These are phyloP conservation scores for Amanita molliuscula DNA, from an alignment of 768 basidiomycete species.

Conservation along the genomic window DNA sequence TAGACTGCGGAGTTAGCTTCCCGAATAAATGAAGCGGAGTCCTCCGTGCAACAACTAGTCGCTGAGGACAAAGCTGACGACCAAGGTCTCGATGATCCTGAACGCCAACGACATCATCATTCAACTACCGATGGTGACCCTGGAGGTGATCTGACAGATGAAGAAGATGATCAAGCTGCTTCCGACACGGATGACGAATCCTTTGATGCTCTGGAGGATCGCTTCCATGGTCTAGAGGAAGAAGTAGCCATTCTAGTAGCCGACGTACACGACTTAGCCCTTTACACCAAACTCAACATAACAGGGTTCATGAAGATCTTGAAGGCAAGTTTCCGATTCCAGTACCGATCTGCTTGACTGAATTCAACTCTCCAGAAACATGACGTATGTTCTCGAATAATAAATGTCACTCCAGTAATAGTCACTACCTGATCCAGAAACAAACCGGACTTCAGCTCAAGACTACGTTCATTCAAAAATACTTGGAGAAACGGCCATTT, in stretches of 20 bases:
- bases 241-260: conserved; percentile 93
- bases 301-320: conserved; percentile 99
- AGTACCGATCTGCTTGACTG: neutral
- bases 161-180: conserved; percentile 24
- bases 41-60: conserved; percentile 71
- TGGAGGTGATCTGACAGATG: conserved; percentile 47
- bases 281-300: conserved; percentile 94
- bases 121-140: conserved; percentile 59
- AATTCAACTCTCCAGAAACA: conserved; percentile 58
- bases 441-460: conserved; percentile 79
- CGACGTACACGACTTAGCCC: conserved; percentile 81
- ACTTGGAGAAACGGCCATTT: conserved; percentile 90
- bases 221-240: conserved; percentile 83
- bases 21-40: conserved; percentile 77
- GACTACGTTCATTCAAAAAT: conserved; percentile 80
- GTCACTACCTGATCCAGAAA: conserved; percentile 50
- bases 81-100: conserved; percentile 30
- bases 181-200: conserved; percentile 32
- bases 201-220: conserved; percentile 71
- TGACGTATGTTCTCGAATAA: conserved; percentile 44
- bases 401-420: neutral
- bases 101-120: conserved; percentile 41
- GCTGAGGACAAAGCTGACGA: conserved; percentile 31
- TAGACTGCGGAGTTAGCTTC: conserved; percentile 75
- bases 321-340: conserved; percentile 42